These are phyloP conservation scores for Diaporthe humulicola DNA, from an alignment of 2,329 filamentous ascomycete species.

Conservation along the genomic window DNA sequence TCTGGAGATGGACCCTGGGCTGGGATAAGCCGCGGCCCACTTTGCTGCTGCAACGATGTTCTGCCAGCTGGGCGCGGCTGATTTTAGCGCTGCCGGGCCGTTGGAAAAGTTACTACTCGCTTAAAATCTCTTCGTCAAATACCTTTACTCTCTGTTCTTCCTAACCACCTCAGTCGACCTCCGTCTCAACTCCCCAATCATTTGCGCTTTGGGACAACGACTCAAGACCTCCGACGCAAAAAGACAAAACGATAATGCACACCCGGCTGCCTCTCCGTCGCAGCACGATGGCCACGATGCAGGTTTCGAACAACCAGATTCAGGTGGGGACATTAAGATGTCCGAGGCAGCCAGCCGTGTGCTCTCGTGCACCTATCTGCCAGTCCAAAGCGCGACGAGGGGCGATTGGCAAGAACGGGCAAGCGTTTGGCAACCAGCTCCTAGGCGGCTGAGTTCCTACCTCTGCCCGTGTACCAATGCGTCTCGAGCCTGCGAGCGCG, in stretches of 20 bases:
- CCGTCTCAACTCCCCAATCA: background rate
- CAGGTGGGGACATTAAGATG: background rate
- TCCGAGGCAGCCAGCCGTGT: background rate
- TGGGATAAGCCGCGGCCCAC: background rate
- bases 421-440: background rate
- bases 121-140: constrained; percentile 32
- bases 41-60: background rate
- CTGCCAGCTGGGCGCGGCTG: constrained; percentile 27
- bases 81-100: constrained; percentile 15
- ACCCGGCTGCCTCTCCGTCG: no score
- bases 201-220: background rate
- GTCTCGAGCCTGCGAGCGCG: background rate
- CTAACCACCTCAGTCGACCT: background rate
- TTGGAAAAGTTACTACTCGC: background rate
- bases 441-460: background rate
- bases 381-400: no score
- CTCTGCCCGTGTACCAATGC: background rate
- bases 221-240: background rate
- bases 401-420: background rate
- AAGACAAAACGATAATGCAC: background rate
- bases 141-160: background rate
- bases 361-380: background rate
- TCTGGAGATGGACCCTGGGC: background rate
- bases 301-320: background rate
- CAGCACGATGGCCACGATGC: background rate